Base-by-base conservation (phyloP, 768 basidiomycete genomes). In the Omphalotus guepiniiformis region DNA sequence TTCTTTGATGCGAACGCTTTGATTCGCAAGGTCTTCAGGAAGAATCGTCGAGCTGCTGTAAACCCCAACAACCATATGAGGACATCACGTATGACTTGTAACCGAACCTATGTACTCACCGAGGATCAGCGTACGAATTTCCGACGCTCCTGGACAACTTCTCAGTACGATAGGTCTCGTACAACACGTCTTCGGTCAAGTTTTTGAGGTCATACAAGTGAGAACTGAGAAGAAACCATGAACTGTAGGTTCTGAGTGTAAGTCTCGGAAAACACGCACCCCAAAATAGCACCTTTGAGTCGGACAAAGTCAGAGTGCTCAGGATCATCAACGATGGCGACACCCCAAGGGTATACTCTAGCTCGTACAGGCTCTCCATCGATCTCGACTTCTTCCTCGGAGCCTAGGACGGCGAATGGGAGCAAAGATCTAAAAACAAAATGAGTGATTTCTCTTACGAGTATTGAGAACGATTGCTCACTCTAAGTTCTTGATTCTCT, bases 251-350 rank as follows among this genome's bases (percentile, higher is more conserved):
- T 35, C 12, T n/a, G 9, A n/a, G 28, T 19, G 29, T 30, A 39
- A 22, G 8, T 4, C 55, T 6, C 22, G 65, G 49, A 47, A 72
- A 70, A 67, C 68, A 53, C 63, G 25, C 52, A 73, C 73, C 74
- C 71, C 27, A 95, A 75, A 47, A 95, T 74, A n/a, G 89, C 90
- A 48, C 78, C 76, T 39, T 90, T 75, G 42, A 95, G 76, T 36
- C 85, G 72, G 43, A 78, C 74, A 63, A 93, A 93, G 68, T 95
- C 91, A 16, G 84, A 91, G 72, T 95, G 92, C 56, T 85, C 76
- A 12, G 89, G 88, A 71, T 95, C 91, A 66, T 95, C 91, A 37
- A 93, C 87, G 63, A 93, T 89, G 49, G 88, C 91, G 27, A 91
- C 72, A 61, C 92, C 92, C 92, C 92, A 95, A 1, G 92, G 92